Evolutionary conservation across 371 early-diverging fungal species (phyloP).

Genomic region (Mortierella sp.): DNA sequence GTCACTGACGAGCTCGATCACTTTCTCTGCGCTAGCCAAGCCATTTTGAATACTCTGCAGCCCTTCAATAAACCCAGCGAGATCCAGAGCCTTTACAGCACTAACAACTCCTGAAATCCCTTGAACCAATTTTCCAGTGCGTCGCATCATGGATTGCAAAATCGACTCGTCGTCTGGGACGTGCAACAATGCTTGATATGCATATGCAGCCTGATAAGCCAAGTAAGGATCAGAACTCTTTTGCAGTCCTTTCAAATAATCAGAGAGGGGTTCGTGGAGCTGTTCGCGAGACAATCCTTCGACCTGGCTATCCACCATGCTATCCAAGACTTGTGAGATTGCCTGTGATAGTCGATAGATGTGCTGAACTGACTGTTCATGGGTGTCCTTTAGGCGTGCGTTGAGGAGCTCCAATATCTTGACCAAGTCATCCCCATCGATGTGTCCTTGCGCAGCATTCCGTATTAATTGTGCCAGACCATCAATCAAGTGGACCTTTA

Average conservation of each 20-base stretch:
- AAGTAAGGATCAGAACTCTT: neutral
- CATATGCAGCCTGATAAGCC: conserved; percentile 10
- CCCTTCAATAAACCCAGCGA: neutral
- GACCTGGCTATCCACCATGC: neutral
- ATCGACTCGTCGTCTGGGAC: conserved; percentile 7
- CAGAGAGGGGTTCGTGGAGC: neutral
- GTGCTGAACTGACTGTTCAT: neutral
- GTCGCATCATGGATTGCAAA: conserved; percentile 2
- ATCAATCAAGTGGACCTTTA: neutral
- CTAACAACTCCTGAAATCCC: neutral
- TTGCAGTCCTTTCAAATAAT: neutral
- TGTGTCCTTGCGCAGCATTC: neutral
- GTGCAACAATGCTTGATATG: conserved; percentile 11
- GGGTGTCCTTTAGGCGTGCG: no score
- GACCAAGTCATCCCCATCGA: neutral
- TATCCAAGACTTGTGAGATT: neutral
- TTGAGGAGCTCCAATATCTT: no score
- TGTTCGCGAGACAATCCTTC: neutral
- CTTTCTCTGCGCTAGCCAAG: neutral
- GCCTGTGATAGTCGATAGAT: neutral
- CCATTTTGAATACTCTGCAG: no score
- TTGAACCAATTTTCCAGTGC: no score
- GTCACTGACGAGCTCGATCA: neutral
- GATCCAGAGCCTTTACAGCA: neutral
- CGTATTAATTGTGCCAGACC: neutral